A percentile compares a stretch with the other conserved stretches of the same genome.
These are phyloP conservation scores for Psilocybe azurescens DNA, from an alignment of 768 basidiomycete genomes.

Conservation along the genomic window DNA sequence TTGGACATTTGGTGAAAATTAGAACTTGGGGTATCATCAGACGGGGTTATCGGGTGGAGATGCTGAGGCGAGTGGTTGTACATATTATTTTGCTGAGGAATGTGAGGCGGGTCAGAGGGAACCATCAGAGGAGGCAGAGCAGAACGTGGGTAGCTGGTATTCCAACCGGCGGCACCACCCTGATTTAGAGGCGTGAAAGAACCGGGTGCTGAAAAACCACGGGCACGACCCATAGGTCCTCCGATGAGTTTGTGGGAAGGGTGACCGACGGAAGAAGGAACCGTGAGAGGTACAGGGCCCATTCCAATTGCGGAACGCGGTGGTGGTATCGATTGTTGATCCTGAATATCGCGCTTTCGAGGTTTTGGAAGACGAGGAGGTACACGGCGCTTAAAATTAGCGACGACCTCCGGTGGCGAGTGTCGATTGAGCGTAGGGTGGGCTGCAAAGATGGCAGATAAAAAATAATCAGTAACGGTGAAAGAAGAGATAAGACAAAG, in stretches of 20 bases:
- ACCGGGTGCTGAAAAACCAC: conserved; percentile 86
- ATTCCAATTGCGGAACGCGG: conserved; percentile 79
- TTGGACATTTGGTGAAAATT: conserved; percentile 47
- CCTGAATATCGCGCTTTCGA: conserved; percentile 77
- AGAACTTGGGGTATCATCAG: conserved; percentile 70
- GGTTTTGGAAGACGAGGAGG: conserved; percentile 92
- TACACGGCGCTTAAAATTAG: conserved; percentile 94
- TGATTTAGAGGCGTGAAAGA: conserved; percentile 77
- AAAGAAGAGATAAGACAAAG: conserved; percentile 18
- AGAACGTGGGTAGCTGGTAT: conserved; percentile 60
- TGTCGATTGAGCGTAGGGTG: conserved; percentile 92
- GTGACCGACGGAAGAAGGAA: conserved; percentile 54
- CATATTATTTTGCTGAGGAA: conserved; percentile 57
- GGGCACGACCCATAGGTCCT: conserved; percentile 56
- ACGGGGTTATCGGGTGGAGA: conserved; percentile 70
- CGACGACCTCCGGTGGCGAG: conserved; percentile 88
- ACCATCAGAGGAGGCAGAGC: conserved; percentile 84
- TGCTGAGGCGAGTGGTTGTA: conserved; percentile 67
- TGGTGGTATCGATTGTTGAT: conserved; percentile 72
- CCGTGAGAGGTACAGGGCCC: conserved; percentile 68
- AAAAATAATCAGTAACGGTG: conserved; percentile 2
- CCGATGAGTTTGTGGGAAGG: conserved; percentile 44
- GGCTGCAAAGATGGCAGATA: conserved; percentile 42
- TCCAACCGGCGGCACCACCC: conserved; percentile 61
- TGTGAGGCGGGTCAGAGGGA: conserved; percentile 72